These are phyloP conservation scores for Boletus barrowsii DNA, from an alignment of 768 basidiomycete species.

Conservation along the genomic window DNA sequence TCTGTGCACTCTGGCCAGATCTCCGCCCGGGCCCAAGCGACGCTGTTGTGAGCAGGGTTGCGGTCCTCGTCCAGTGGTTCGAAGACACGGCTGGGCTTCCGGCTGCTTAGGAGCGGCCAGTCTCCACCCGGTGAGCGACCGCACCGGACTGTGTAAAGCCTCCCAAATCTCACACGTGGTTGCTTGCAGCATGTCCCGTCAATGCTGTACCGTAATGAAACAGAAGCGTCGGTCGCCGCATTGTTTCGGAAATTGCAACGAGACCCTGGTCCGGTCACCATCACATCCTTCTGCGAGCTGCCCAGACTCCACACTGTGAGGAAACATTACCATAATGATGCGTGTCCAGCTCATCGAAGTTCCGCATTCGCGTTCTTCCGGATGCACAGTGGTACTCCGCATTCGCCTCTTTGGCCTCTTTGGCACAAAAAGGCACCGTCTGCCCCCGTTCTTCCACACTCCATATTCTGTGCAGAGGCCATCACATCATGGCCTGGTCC, in stretches of 20 bases:
- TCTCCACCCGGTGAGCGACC: slow-evolving; percentile 13
- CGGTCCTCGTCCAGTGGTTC: slow-evolving; percentile 66
- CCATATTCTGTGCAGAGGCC: slow-evolving; percentile 18
- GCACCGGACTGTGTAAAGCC: slow-evolving; percentile 4
- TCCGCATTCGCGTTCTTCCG: slow-evolving; percentile 9
- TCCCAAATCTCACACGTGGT: no score
- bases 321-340: slow-evolving; percentile 5
- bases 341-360: slow-evolving; percentile 5
- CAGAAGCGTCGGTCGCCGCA: slow-evolving; percentile 22
- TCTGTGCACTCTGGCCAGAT: slow-evolving; percentile 77
- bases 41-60: slow-evolving; percentile 63
- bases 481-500: slow-evolving; percentile 19
- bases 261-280: slow-evolving; percentile 15
- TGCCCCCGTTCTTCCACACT: no score
- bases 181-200: no score
- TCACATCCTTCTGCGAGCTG: neutral
- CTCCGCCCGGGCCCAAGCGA: slow-evolving; percentile 68
- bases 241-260: slow-evolving; percentile 26
- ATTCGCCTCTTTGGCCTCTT: slow-evolving; percentile 15
- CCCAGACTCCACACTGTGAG: slow-evolving; percentile 5
- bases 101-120: slow-evolving; percentile 7
- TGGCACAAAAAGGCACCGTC: slow-evolving; percentile 12
- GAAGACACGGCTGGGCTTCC: slow-evolving; percentile 63
- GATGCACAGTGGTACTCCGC: slow-evolving; percentile 7
- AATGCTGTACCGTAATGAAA: no score